These are phyloP conservation scores for Cyberlindnera samutprakarnensis DNA, from an alignment of 805 yeast genomes.

Conservation along the genomic window DNA sequence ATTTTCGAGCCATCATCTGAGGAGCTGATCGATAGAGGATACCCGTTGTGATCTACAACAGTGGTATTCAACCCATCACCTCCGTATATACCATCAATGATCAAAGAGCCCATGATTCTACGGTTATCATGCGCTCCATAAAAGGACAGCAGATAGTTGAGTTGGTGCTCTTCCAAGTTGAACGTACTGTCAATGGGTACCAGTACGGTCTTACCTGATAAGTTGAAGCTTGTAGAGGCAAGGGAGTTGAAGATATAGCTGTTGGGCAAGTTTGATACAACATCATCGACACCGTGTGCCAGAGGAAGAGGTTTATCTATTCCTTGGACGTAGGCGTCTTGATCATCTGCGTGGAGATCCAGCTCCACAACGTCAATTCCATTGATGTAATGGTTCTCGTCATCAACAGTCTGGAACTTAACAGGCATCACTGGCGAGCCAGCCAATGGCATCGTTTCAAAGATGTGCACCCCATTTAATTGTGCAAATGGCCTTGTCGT, in stretches of 20 bases:
- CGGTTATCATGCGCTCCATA: conserved; percentile 25
- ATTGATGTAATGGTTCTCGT: conserved; percentile 29
- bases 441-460: background rate
- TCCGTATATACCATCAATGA: conserved; percentile 38
- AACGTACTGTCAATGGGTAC: conserved; percentile 36
- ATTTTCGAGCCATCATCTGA: conserved; percentile 27
- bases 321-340: conserved; percentile 62
- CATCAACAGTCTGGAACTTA: conserved; percentile 9
- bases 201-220: conserved; percentile 33
- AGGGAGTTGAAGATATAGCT: conserved; percentile 2
- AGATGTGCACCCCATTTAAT: conserved; percentile 20
- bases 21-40: conserved; percentile 16
- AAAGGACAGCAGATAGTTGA: conserved; percentile 32
- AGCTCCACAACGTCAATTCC: conserved; percentile 44
- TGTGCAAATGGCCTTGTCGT: conserved; percentile 23
- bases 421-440: conserved; percentile 23
- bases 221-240: conserved; percentile 5
- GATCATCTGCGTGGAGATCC: conserved; percentile 52
- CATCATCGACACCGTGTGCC: conserved; percentile 29
- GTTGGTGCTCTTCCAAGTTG: conserved; percentile 36
- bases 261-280: conserved; percentile 18
- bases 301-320: conserved; percentile 37
- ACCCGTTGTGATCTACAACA: conserved; percentile 22
- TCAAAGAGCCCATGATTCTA: conserved; percentile 23
- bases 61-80: conserved; percentile 25